These are phyloP conservation scores for Phytophthora sansomeana DNA, from an alignment of 352 stramenopile species.

Conservation along the genomic window DNA sequence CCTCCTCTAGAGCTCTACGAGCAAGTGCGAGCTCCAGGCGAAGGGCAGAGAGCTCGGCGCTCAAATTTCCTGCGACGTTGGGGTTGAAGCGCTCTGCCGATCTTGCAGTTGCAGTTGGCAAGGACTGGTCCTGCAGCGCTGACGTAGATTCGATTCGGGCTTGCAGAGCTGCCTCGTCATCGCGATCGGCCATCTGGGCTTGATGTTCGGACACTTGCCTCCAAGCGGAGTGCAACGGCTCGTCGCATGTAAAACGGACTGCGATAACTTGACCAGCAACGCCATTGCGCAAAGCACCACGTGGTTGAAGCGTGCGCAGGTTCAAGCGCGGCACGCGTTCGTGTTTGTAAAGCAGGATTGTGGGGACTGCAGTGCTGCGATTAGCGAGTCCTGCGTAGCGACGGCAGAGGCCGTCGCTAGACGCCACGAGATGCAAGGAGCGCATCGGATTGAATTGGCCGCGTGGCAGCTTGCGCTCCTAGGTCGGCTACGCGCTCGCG, in stretches of 20 bases:
- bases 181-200: slow-evolving; percentile 22
- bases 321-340: slow-evolving; percentile 25
- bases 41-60: slow-evolving; percentile 14
- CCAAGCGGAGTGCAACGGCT: slow-evolving; percentile 28
- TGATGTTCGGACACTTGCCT: slow-evolving; percentile 13
- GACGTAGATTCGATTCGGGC: slow-evolving; percentile 20
- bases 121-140: slow-evolving; percentile 33
- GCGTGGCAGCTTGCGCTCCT: too few species aligned
- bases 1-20: slow-evolving; percentile 14
- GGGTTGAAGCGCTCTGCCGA: slow-evolving; percentile 25
- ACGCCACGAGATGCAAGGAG: not conserved
- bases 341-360: slow-evolving; percentile 28
- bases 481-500: too few species aligned
- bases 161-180: slow-evolving; percentile 25
- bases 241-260: slow-evolving; percentile 31
- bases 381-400: slow-evolving; percentile 27
- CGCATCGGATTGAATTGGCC: too few species aligned
- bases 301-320: slow-evolving; percentile 37
- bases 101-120: slow-evolving; percentile 43
- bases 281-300: slow-evolving; percentile 28
- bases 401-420: too few species aligned
- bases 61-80: slow-evolving; percentile 24
- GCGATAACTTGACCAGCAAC: too few species aligned
- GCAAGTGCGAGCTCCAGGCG: slow-evolving; percentile 23
- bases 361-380: slow-evolving; percentile 25